Evolutionary conservation across 768 basidiomycete genomes (phyloP).

Genomic region (Naematelia aurantialba): DNA sequence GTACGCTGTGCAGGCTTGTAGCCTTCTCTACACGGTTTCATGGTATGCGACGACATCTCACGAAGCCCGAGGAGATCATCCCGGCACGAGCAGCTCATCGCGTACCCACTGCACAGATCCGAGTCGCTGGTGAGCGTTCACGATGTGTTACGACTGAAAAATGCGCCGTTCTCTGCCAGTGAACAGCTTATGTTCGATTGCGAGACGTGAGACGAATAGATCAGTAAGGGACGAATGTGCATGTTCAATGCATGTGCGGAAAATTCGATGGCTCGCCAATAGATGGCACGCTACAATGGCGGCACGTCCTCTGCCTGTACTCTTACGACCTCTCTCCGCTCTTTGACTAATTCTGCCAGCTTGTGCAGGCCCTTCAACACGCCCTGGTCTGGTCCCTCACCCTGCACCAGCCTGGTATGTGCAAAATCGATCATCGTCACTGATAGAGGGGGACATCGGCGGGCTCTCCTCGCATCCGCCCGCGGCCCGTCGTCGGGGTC

Average conservation of each 20-base stretch:
- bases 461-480: slow-evolving; percentile 26
- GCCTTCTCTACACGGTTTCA: neutral
- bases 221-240: too few species aligned
- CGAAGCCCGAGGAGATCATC: neutral
- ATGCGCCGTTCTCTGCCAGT: too few species aligned
- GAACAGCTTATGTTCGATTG: too few species aligned
- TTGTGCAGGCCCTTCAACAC: slow-evolving; percentile 72
- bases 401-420: slow-evolving; percentile 67
- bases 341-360: slow-evolving; percentile 61
- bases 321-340: slow-evolving; percentile 43
- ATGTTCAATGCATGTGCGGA: neutral
- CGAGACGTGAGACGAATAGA: too few species aligned
- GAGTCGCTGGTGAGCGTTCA: neutral
- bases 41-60: neutral
- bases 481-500: slow-evolving; percentile 28
- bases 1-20: neutral
- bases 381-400: slow-evolving; percentile 73
- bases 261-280: neutral
- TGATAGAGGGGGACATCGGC: slow-evolving; percentile 56
- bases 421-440: slow-evolving; percentile 93
- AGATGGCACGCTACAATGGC: neutral
- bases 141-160: neutral
- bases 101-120: neutral
- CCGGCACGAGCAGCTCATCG: neutral
- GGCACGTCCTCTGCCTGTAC: neutral